Evolutionary conservation across 2,329 filamentous ascomycete species (phyloP).

Genomic region (Aspergillus puulaauensis): DNA sequence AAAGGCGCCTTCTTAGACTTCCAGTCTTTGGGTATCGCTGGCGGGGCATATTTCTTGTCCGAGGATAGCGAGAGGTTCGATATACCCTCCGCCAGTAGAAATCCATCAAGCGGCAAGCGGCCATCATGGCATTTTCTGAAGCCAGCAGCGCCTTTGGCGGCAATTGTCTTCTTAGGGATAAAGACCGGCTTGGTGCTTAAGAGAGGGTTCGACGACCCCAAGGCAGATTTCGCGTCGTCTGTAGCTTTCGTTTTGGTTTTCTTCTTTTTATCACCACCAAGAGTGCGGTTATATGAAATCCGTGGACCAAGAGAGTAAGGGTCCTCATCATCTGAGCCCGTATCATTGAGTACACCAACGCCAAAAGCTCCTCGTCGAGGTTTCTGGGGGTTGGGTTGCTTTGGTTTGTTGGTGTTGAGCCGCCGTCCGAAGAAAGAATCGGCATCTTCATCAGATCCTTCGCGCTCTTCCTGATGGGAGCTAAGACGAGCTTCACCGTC

Average conservation of each 20-base stretch:
- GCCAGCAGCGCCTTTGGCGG: constrained; percentile 45
- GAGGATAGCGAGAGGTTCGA: constrained; percentile 49
- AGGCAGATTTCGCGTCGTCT: constrained; percentile 36
- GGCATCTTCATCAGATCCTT: constrained; percentile 25
- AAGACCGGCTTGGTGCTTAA: constrained; percentile 71
- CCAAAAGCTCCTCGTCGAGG: constrained; percentile 69
- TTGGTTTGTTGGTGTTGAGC: constrained; percentile 34
- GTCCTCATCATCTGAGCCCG: constrained; percentile 91
- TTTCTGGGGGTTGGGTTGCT: constrained; percentile 53
- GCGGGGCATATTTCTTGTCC: constrained; percentile 47
- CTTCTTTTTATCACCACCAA: constrained; percentile 81
- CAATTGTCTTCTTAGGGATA: constrained; percentile 63
- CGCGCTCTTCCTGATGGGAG: constrained; percentile 12
- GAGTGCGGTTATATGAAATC: constrained; percentile 79
- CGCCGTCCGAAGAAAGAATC: constrained; percentile 41
- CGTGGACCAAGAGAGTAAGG: constrained; percentile 88
- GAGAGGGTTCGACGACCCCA: constrained; percentile 61
- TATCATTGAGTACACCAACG: constrained; percentile 86
- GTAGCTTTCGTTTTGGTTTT: constrained; percentile 56
- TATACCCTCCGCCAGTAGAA: constrained; percentile 64
- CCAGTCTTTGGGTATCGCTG: constrained; percentile 61
- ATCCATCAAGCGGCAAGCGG: constrained; percentile 74
- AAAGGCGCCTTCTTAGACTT: constrained; percentile 57
- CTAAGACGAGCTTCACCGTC: constrained; percentile 40
- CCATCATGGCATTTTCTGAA: constrained; percentile 79